phyloP scores from a whole-genome alignment of 2,329 filamentous ascomycete species.

The Trichoderma sp. region DNA sequence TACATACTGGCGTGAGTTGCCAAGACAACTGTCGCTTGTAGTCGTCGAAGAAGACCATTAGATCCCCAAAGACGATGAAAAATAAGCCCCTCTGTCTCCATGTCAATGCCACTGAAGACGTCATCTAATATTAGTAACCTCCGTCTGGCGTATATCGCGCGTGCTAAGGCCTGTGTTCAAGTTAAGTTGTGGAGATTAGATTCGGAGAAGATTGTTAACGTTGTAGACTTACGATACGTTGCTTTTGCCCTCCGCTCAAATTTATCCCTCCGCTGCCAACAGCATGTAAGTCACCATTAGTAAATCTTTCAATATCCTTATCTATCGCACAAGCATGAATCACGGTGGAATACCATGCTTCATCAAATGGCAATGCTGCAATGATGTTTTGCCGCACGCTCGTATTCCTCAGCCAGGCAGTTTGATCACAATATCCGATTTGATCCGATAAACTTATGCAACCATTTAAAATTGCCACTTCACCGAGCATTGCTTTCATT shows the following conservation, averaged over 20 bases:
- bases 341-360: neutral
- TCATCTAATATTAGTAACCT: neutral
- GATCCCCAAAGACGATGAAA: neutral
- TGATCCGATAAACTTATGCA: neutral
- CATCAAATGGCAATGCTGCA: neutral
- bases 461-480: neutral
- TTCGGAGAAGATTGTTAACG: neutral
- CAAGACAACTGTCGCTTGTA: neutral
- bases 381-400: neutral
- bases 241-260: neutral
- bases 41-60: neutral
- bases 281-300: neutral
- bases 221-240: neutral
- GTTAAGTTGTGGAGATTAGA: neutral
- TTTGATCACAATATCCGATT: neutral
- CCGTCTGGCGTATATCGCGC: neutral
- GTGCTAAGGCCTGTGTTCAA: neutral
- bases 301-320: neutral
- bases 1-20: neutral
- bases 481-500: neutral
- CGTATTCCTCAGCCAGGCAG: neutral
- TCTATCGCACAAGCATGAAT: neutral
- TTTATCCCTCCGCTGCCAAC: neutral
- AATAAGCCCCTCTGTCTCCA: neutral
- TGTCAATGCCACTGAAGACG: neutral